Base-by-base conservation (phyloP, 176 grass and related monocot species). In the Carex myosuroides region DNA sequence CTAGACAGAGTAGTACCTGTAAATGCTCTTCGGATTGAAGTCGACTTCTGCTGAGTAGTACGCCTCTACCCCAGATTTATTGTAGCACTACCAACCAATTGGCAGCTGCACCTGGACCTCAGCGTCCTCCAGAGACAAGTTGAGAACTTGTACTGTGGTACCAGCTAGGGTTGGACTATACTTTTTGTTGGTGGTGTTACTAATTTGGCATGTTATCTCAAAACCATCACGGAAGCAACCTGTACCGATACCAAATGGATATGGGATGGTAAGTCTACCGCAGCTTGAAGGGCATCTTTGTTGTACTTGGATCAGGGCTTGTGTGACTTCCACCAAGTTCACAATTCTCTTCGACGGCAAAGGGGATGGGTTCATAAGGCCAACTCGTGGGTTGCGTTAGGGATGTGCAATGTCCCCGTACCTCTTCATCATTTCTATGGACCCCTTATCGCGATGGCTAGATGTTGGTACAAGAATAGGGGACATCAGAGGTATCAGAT, bases 201-300 rank as follows among this genome's bases (percentile, higher is more conserved):
- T 76, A 5, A 13, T 8, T 30, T 54, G 5, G 50, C 33, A 94
- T 56, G 60, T 79, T 41, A 91, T 62, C 37, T 69, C 9, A 81
- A 94, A 94, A 20, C 88, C 93, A 16, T 85, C 85, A 12, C 86
- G 81, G 83, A 76, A 88, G 84, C 92, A 97, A 5, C 81, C 78
- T 11, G 68, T 3, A 26, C 90, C 92, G 70, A 94, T 85, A 66
- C 92, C 92, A 79, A 97, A 97, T 21, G 94, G 94, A 85, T 94
- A 97, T 3, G 90, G 90, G 83, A 97, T 90, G 3, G 88, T 74
- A 42, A 97, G 46, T 60, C 73, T 5, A 83, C 90, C 94, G 62
- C 94, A 97, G 1, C 59, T 86, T 2, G 54, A 62, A 35, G 60
- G 75, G 85, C 94, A 97, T 33, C 82, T 5, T 30, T 42, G 33